A percentile compares a stretch with the other conserved stretches of the same genome.
Evolutionary conservation across 1,284 basidiomycete species (phyloP).

Genomic region (Ceratobasidium papillatum): DNA sequence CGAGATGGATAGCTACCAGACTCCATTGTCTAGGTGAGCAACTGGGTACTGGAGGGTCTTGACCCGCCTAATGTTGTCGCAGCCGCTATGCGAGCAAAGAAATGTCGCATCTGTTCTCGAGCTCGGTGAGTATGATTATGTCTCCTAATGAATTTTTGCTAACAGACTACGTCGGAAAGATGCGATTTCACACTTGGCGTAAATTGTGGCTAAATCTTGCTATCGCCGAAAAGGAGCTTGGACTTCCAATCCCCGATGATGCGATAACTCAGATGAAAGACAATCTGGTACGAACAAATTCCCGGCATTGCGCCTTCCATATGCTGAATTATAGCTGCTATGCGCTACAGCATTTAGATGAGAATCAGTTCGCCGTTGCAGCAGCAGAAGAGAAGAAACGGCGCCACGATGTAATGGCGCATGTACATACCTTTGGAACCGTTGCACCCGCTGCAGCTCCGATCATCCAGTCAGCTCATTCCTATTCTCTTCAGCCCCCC

Average conservation of each 20-base stretch:
- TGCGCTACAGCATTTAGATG: conserved; percentile 72
- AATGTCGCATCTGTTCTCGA: conserved; percentile 96
- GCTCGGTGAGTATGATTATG: conserved; percentile 64
- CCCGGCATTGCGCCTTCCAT: not conserved
- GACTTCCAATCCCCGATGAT: conserved; percentile 87
- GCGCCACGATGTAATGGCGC: conserved; percentile 99
- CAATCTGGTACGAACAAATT: conserved; percentile 73
- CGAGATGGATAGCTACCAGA: conserved; percentile 58
- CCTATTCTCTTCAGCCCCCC: conserved; percentile 9
- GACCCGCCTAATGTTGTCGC: conserved; percentile 38
- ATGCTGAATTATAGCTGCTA: not conserved
- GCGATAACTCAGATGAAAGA: conserved; percentile 94
- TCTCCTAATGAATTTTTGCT: not conserved
- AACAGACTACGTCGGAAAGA: conserved; percentile 60
- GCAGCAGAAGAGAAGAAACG: conserved; percentile 96
- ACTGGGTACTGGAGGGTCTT: not conserved
- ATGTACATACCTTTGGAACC: conserved; percentile 95
- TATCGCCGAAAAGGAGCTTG: conserved; percentile 95
- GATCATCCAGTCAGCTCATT: conserved; percentile 87
- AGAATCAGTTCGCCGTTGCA: conserved; percentile 90
- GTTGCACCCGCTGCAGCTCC: conserved; percentile 96
- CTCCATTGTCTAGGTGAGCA: conserved; percentile 58
- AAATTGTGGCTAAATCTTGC: conserved; percentile 97
- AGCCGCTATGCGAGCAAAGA: conserved; percentile 99
- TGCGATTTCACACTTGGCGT: conserved; percentile 97